phyloP scores from a whole-genome alignment of 129 eudicot species.

The Apium graveolens region DNA sequence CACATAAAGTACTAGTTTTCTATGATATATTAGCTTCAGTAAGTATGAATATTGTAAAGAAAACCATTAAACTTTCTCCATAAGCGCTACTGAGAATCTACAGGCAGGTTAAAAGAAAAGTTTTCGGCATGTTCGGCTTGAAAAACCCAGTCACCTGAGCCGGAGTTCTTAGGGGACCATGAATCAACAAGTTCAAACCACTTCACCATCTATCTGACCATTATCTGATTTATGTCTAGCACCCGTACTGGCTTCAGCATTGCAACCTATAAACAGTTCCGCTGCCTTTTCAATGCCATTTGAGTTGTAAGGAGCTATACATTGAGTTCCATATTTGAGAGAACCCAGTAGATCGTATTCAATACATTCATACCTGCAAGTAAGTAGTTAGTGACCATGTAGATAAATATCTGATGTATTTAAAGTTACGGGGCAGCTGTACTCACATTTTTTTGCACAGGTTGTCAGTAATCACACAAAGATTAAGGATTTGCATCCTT shows the following conservation, averaged over 20 bases:
- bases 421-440: background rate
- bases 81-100: background rate
- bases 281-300: constrained; percentile 81
- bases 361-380: constrained; percentile 78
- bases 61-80: background rate
- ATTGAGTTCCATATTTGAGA: constrained; percentile 51
- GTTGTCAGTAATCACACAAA: constrained; percentile 59
- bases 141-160: background rate
- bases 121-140: background rate
- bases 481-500: constrained; percentile 78
- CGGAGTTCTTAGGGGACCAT: background rate
- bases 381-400: constrained; percentile 13
- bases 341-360: constrained; percentile 76
- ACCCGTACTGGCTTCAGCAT: constrained; percentile 22
- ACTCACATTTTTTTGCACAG: constrained; percentile 91
- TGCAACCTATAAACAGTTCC: constrained; percentile 39
- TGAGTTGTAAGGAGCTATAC: constrained; percentile 74
- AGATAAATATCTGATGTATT: background rate
- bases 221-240: constrained; percentile 27
- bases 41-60: background rate
- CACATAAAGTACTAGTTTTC: background rate
- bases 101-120: background rate
- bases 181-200: constrained; percentile 12
- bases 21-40: background rate
- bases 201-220: constrained; percentile 45